A percentile compares a stretch with the other conserved stretches of the same genome.
Conservation (phyloP, 352 stramenopile species). For the Pythium phragmiticola region DNA sequence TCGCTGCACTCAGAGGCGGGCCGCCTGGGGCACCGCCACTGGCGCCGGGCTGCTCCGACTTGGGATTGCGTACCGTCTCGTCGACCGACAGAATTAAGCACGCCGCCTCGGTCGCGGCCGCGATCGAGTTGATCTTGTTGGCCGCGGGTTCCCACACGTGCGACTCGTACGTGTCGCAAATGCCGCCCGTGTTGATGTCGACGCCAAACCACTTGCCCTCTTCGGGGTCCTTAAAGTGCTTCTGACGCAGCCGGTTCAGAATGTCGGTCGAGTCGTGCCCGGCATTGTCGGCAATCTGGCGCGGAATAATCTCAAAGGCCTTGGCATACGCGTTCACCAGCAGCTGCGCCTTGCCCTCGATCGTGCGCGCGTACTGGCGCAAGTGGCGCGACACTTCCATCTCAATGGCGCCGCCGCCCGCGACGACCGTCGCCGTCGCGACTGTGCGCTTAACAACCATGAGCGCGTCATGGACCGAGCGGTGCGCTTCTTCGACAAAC, state of each 20-base stretch:
- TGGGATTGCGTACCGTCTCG: conserved; percentile 98
- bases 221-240: conserved; percentile 94
- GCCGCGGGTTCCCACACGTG: conserved; percentile 99
- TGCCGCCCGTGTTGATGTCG: conserved; percentile 96
- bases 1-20: conserved; percentile 86
- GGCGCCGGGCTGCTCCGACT: conserved; percentile 92
- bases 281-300: conserved; percentile 98
- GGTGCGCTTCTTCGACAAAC: conserved; percentile 98
- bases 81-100: conserved; percentile 99
- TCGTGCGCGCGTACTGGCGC: conserved; percentile 91
- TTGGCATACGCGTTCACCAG: conserved; percentile 96
- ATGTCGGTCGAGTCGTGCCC: conserved; percentile 98
- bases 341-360: conserved; percentile 97
- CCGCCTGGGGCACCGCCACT: conserved; percentile 41
- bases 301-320: conserved; percentile 97
- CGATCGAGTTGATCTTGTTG: conserved; percentile 98
- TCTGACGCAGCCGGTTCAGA: conserved; percentile 95
- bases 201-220: conserved; percentile 97
- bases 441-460: conserved; percentile 99
- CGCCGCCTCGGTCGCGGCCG: conserved; percentile 95
- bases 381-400: conserved; percentile 93
- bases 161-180: conserved; percentile 97
- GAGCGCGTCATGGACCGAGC: conserved; percentile 97
- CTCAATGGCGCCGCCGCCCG: conserved; percentile 91
- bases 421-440: conserved; percentile 88